Base-by-base conservation (phyloP, 1,284 basidiomycete species). In the Microbotryum silenes-acaulis region DNA sequence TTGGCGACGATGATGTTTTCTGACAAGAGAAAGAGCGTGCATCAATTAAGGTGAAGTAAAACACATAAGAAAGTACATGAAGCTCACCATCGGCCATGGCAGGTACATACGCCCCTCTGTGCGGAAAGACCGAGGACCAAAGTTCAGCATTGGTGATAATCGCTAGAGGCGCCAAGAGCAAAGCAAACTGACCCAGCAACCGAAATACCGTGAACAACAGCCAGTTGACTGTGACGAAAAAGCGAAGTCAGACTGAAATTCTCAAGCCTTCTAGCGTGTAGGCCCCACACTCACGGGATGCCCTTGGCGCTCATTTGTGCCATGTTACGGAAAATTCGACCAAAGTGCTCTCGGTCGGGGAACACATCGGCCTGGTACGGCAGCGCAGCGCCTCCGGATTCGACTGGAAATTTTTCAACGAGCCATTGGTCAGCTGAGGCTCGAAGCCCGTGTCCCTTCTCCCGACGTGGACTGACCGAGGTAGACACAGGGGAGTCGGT, bases 1-100 rank as follows among this genome's bases (percentile, higher is more conserved):
- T 93, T 88, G 62, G 85, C 83, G 52, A 97, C 93, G 67, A 96
- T 97, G 72, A 97, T 86, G 65, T 91, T 96, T 75, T 93, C 88
- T 66, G 60, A 20, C 20, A 20, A 21, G 21, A 14, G 33, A 6
- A 12, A 27, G 5, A 25, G 20, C 25, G n/a, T 45, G 8, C n/a
- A 44, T 31, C 31, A 31, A 7, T 10, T 33, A 45, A 2, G 8
- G 21, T 21, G 8, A 23, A 23, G 7, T 3, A 31, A 27, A 31
- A 14, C 21, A 1, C 31, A 7, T 27, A 42, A 20, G 14, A 14
- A 18, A 23, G 42, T 20, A 14, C 63, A 69, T 67, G 29, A 16
- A 23, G 29, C 60, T 46, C 21, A 62, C 65, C 66, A 72, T 97
- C 92, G 1, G 91, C 89, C 90, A 97, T 94, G 3, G 92, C 91